Percentiles rank a stretch among this genome's conserved stretches.
phyloP scores from a whole-genome alignment of 495 filamentous ascomycete genomes.

The Clavariopsis aquatica region DNA sequence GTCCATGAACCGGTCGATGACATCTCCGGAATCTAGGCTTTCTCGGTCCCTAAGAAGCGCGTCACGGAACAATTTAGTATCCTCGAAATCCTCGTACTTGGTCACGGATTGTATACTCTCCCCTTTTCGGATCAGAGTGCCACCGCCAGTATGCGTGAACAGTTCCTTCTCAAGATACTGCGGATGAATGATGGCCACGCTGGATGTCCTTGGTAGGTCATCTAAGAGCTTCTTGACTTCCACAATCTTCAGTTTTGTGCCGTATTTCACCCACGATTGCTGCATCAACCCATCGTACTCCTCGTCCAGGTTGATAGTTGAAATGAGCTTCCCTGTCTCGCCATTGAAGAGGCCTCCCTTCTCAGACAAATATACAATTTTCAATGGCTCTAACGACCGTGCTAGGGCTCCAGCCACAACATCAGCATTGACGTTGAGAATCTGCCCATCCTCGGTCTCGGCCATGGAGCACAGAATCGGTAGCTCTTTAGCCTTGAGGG shows the following conservation, averaged over 20 bases:
- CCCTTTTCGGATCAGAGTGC: conserved; percentile 89
- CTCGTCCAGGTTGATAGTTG: conserved; percentile 95
- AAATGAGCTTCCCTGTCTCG: conserved; percentile 92
- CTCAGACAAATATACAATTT: conserved; percentile 97
- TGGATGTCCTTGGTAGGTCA: conserved; percentile 84
- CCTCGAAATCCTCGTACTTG: conserved; percentile 74
- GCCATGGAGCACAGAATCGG: conserved; percentile 97
- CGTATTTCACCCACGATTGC: conserved; percentile 94
- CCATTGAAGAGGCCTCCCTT: conserved; percentile 96
- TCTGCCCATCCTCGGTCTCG: conserved; percentile 88
- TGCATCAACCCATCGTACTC: conserved; percentile 94
- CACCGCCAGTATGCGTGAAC: conserved; percentile 94
- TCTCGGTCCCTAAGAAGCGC: conserved; percentile 84
- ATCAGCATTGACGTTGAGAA: conserved; percentile 97
- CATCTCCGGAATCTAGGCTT: conserved; percentile 76
- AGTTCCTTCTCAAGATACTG: conserved; percentile 93
- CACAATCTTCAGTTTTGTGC: conserved; percentile 96
- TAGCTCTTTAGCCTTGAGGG: conserved; percentile 87
- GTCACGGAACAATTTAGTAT: conserved; percentile 74
- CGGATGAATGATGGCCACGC: conserved; percentile 96
- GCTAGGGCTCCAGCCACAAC: conserved; percentile 94
- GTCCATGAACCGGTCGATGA: conserved; percentile 84
- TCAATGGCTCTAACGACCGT: conserved; percentile 84
- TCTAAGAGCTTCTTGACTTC: conserved; percentile 94
- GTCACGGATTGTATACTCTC: conserved; percentile 82